Conservation (phyloP, 2,329 filamentous ascomycete species). For the Chaetomium strumarium region DNA sequence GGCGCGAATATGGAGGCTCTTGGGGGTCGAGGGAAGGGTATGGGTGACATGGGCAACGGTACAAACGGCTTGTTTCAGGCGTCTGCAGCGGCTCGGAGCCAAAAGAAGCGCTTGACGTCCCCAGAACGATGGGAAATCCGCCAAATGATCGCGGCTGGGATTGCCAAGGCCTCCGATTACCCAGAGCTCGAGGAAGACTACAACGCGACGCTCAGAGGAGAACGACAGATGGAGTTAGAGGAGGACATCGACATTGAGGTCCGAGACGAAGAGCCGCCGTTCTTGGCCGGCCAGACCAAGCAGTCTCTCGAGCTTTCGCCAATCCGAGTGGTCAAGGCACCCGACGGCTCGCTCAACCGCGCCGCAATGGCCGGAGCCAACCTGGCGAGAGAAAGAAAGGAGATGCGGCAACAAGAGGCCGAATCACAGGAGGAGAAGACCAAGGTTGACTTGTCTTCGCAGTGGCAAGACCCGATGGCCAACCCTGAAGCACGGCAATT, state of each 20-base stretch:
- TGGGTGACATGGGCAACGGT: slow-evolving; percentile 36
- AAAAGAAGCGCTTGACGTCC: slow-evolving; percentile 90
- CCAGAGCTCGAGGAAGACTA: slow-evolving; percentile 94
- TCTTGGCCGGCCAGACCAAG: slow-evolving; percentile 92
- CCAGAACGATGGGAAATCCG: slow-evolving; percentile 97
- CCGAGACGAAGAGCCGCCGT: slow-evolving; percentile 91
- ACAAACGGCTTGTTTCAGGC: slow-evolving; percentile 57
- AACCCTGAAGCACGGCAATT: slow-evolving; percentile 80
- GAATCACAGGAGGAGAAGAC: slow-evolving; percentile 71
- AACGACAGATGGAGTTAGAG: slow-evolving; percentile 84
- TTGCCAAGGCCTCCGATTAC: slow-evolving; percentile 87
- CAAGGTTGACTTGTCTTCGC: slow-evolving; percentile 76
- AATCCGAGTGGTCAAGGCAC: slow-evolving; percentile 93
- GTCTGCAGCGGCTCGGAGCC: slow-evolving; percentile 49
- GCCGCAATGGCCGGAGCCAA: slow-evolving; percentile 90
- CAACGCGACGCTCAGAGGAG: slow-evolving; percentile 76
- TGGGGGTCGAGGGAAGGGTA: slow-evolving; percentile 55
- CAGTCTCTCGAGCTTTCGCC: slow-evolving; percentile 92
- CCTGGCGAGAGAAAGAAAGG: slow-evolving; percentile 82
- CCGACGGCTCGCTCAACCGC: slow-evolving; percentile 95
- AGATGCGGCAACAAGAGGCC: slow-evolving; percentile 80
- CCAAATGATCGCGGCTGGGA: slow-evolving; percentile 91
- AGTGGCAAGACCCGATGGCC: slow-evolving; percentile 98
- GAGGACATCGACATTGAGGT: slow-evolving; percentile 98
- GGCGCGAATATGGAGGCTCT: slow-evolving; percentile 85